Percentiles rank a stretch among this genome's conserved stretches.
phyloP scores from a whole-genome alignment of 1,139 yeast genomes.

The Hyphopichia burtonii region DNA sequence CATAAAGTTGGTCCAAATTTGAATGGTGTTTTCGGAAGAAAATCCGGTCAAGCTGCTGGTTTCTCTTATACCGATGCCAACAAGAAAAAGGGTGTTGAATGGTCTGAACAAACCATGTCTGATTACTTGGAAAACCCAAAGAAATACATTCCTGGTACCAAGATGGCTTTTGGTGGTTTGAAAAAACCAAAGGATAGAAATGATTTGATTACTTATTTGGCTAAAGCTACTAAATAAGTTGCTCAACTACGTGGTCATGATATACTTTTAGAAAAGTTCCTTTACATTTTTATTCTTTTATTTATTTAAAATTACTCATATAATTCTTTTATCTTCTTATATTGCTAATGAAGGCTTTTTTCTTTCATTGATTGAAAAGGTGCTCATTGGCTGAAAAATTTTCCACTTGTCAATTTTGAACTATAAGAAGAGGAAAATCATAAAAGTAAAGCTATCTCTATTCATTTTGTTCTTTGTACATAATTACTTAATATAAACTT shows the following conservation, averaged over 20 bases:
- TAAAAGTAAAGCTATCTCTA: too few relatives aligned
- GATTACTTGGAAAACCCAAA: constrained; percentile 99
- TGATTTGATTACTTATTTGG: constrained; percentile 90
- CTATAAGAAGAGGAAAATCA: not conserved
- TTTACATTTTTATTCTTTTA: not conserved
- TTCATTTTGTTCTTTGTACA: constrained; percentile 2
- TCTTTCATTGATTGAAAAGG: not conserved
- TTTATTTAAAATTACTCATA: not conserved
- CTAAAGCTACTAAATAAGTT: constrained; percentile 65
- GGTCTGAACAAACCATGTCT: constrained; percentile 87
- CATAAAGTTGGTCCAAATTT: constrained; percentile 99
- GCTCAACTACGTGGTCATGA: not conserved
- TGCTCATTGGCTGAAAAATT: constrained; percentile 2
- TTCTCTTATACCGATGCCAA: constrained; percentile 97
- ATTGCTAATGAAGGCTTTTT: too few relatives aligned
- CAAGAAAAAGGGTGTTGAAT: constrained; percentile 89
- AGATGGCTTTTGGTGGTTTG: constrained; percentile 99
- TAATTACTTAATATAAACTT: not conserved
- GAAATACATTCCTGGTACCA: constrained; percentile 99
- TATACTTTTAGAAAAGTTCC: not conserved
- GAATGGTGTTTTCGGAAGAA: constrained; percentile 91
- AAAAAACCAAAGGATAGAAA: constrained; percentile 99
- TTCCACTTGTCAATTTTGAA: not conserved
- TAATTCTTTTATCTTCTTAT: too few relatives aligned
- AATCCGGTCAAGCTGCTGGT: constrained; percentile 89